Evolutionary conservation across 805 yeast genomes (phyloP).

Genomic region (Starmerella floricola): DNA sequence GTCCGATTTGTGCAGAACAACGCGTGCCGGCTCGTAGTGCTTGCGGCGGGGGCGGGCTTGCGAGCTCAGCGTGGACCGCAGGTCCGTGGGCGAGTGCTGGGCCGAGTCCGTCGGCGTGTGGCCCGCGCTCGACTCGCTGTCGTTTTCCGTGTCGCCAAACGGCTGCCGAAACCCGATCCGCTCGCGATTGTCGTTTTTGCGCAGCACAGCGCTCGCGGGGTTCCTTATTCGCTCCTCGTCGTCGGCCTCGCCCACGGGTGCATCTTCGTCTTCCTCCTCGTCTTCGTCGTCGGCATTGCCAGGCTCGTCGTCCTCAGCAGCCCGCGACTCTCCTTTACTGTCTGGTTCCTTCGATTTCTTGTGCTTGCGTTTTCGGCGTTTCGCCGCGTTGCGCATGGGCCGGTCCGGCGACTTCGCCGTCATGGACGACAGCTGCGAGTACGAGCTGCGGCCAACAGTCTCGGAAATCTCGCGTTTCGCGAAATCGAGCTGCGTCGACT

Average conservation of each 20-base stretch:
- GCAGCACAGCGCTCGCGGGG: conserved; percentile 27
- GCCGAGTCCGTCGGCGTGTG: conserved; percentile 9
- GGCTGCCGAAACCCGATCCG: conserved; percentile 25
- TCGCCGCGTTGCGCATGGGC: neutral
- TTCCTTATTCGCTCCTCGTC: conserved; percentile 28
- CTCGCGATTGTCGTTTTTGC: conserved; percentile 20
- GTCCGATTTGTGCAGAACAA: conserved; percentile 19
- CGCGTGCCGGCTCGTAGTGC: conserved; percentile 24
- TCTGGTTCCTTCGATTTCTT: neutral
- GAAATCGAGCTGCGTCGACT: conserved; percentile 12
- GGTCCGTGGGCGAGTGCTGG: conserved; percentile 1
- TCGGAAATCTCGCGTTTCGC: conserved; percentile 21
- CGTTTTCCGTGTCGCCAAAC: conserved; percentile 7
- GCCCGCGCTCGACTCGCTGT: neutral
- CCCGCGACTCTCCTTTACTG: neutral
- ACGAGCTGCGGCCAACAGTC: conserved; percentile 11
- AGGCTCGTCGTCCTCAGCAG: no score
- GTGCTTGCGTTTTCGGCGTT: conserved; percentile 1
- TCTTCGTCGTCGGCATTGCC: neutral
- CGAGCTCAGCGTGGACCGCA: neutral
- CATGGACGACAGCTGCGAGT: conserved; percentile 17
- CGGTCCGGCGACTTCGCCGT: conserved; percentile 13
- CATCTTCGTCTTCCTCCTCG: conserved; percentile 1
- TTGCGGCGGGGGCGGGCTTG: conserved; percentile 6
- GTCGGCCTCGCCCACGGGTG: conserved; percentile 21